Evolutionary conservation across 2,329 filamentous ascomycete species (phyloP).

Genomic region (Trichoderma endophyticum): DNA sequence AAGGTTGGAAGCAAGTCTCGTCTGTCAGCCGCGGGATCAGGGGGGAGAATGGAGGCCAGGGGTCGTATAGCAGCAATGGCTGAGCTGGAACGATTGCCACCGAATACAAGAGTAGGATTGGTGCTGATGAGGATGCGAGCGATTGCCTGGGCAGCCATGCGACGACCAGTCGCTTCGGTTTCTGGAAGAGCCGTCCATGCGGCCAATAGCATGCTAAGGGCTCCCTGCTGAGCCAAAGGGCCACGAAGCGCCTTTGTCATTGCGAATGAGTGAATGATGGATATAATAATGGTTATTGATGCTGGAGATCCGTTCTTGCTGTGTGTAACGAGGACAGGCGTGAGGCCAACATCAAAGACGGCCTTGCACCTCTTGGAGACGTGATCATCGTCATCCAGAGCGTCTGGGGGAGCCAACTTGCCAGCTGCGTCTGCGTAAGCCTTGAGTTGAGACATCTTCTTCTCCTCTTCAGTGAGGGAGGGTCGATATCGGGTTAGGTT

Average conservation of each 20-base stretch:
- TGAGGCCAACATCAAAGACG: conserved; percentile 74
- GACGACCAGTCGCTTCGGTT: conserved; percentile 44
- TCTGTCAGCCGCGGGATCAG: conserved; percentile 59
- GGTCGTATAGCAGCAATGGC: conserved; percentile 79
- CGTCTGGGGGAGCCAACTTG: conserved; percentile 57
- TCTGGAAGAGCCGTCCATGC: conserved; percentile 62
- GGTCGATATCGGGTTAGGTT: conserved; percentile 84
- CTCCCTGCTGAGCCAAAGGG: conserved; percentile 87
- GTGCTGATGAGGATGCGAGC: conserved; percentile 84
- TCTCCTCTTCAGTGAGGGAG: conserved; percentile 79
- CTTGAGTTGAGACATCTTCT: conserved; percentile 87
- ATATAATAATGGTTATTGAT: conserved; percentile 68
- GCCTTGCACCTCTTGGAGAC: conserved; percentile 72
- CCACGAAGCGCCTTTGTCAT: conserved; percentile 72
- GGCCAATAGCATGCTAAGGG: conserved; percentile 76
- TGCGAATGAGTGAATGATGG: conserved; percentile 75
- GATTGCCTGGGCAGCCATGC: conserved; percentile 72
- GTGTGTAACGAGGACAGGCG: conserved; percentile 73
- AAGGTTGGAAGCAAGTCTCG: conserved; percentile 85
- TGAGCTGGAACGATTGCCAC: conserved; percentile 67
- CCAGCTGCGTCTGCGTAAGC: conserved; percentile 88
- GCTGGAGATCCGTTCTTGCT: conserved; percentile 69
- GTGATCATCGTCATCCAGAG: conserved; percentile 71
- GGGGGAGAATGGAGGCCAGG: conserved; percentile 68
- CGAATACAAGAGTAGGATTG: conserved; percentile 81